Conservation (phyloP, 108 stramenopile species). For the Stephanodiscus triporus region DNA sequence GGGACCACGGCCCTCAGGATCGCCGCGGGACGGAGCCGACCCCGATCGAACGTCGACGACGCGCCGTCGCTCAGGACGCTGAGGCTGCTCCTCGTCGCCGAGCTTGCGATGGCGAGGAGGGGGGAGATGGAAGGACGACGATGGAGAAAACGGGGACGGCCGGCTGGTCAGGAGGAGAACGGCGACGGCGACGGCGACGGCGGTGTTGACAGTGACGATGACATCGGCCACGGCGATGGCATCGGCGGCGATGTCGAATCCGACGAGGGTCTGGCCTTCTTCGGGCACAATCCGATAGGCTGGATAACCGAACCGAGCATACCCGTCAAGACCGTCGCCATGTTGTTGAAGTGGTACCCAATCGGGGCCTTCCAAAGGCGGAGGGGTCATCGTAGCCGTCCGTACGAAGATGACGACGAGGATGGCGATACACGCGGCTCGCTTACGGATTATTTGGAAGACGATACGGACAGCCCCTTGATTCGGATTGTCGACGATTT, state of each 20-base stretch:
- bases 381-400: slow-evolving; percentile 1
- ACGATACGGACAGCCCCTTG: slow-evolving; percentile 27
- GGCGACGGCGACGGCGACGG: not conserved
- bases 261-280: not conserved
- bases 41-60: no score
- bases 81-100: slow-evolving; percentile 34
- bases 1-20: slow-evolving; percentile 40
- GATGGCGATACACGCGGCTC: slow-evolving; percentile 3
- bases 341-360: slow-evolving; percentile 46
- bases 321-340: slow-evolving; percentile 67
- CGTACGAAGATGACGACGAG: slow-evolving; percentile 6
- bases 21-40: slow-evolving; percentile 32
- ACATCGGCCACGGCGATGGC: no score
- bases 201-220: not conserved
- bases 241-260: no score
- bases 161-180: no score
- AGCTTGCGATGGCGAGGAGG: slow-evolving; percentile 42
- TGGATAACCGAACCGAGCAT: slow-evolving; percentile 56
- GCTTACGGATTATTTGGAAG: slow-evolving; percentile 6
- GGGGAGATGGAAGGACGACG: not conserved
- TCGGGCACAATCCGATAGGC: slow-evolving; percentile 39
- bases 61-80: slow-evolving; percentile 7
- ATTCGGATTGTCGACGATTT: slow-evolving; percentile 45
- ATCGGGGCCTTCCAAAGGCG: slow-evolving; percentile 32
- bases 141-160: not conserved